Base-by-base conservation (phyloP, 2,329 filamentous ascomycete species). In the Neofusicoccum kwambonambiense region DNA sequence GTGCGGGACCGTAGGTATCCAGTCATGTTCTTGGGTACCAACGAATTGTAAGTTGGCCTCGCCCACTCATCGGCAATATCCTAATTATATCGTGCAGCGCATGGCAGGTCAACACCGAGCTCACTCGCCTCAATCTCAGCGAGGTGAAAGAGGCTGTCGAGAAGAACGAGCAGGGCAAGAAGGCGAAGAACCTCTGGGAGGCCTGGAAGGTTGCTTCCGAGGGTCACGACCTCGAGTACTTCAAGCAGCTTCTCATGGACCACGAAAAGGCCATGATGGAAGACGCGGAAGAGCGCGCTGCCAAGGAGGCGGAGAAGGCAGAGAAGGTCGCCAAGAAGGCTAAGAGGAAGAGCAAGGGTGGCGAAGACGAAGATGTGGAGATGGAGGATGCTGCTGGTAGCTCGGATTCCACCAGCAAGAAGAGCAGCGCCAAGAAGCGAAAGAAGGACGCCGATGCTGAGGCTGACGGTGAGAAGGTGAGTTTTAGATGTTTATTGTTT, bases 21-120 rank as follows among this genome's bases (percentile, higher is more conserved):
- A 4, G 89, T 98, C 74, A 97, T 98, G 94, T 98, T 97, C 76
- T 82, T 98, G 58, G 84, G 87, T 68, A 97, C 93, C 42, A 97
- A 98, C 73, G 94, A 98, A 84, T 98, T 99, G 95, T 99, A 81
- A 87, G 94, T 87, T 50, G 42, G 4, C n/a, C 11, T 39, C n/a
- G 34, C 22, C 27, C 63, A 9, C n/a, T 31, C 4, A n/a, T 42
- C 8, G 27, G 8, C 37, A 47, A 63, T 7, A 58, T 39, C 17
- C 47, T 65, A 45, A 31, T 39, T 49, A 63, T 35, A 41, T 41
- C 65, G 15, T 65, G 65, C 71, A 99, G 95, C 79, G 91, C 91
- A 42, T 99, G 94, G 94, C 91, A 94, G 69, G 86, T 89, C 67
- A 97, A 98, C 78, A 90, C 88, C 22, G 89, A 92, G 66, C 84